phyloP scores from a whole-genome alignment of 441 rosid genomes.

The Gossypium schwendimanii region DNA sequence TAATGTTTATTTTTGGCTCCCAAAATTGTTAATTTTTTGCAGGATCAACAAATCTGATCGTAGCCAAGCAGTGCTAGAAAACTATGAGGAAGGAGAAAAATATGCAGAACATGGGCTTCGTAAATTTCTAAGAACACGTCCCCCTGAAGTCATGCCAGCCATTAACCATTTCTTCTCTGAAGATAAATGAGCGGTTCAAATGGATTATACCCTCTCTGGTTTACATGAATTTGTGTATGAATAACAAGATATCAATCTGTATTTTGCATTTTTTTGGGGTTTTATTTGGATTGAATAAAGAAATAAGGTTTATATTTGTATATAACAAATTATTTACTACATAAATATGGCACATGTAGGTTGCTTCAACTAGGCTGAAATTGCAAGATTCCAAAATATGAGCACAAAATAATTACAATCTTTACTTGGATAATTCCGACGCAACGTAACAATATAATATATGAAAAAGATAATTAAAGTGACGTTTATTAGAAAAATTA shows the following conservation, averaged over 20 bases:
- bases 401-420: too few species aligned
- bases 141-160: conserved; percentile 52
- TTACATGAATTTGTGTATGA: neutral
- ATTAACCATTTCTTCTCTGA: conserved; percentile 49
- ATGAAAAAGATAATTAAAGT: too few species aligned
- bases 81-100: conserved; percentile 47
- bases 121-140: conserved; percentile 45
- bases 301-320: too few species aligned
- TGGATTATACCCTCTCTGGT: neutral
- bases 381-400: too few species aligned
- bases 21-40: neutral
- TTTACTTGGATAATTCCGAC: too few species aligned
- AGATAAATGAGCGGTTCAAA: conserved; percentile 18
- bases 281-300: too few species aligned
- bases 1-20: neutral
- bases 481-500: too few species aligned
- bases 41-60: conserved; percentile 38
- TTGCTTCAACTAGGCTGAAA: too few species aligned
- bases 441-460: too few species aligned
- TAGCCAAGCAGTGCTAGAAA: conserved; percentile 35
- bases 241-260: neutral
- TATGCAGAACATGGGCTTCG: conserved; percentile 49
- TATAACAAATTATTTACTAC: too few species aligned
- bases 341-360: too few species aligned
- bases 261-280: neutral